Evolutionary conservation across 176 grass and related monocot species (phyloP), one percentile per base, ranked within the genome.

Genomic region (Carex scoparia): DNA sequence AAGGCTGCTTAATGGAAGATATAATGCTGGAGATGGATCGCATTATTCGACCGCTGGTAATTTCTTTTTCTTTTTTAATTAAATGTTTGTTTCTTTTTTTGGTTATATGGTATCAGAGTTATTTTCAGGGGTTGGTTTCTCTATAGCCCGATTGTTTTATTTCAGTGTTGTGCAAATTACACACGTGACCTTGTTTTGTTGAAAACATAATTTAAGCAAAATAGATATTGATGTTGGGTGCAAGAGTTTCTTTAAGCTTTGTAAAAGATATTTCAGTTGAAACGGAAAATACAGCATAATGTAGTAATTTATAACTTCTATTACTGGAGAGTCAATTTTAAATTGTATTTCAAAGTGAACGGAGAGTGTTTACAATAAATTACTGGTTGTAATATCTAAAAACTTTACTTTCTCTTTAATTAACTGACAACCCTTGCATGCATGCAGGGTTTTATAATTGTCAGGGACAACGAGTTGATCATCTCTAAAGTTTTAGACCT

Each of bases 11-110:
- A 60, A 68, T 99, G 83, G 96, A 94, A 89, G 91, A 99, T 83
- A 92, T 99, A 79, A 89, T 99, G 90, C 84, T 95, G 82, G 93
- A 99, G 81, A 99, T 99, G 84, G 96, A 99, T 64, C 93, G 93
- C 55, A 92, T 95, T 48, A 89, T 88, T 84, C 89, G 93, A 10
- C 95, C 95, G 4, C 62, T 79, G 91, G 95, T 98, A 92, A 69
- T 84, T 82, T 46, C 40, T 23, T 23, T 23, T 23, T 31, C 75
- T 63, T 73, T 66, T 65, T 44, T 38, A 59, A 18, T 85, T 87
- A 84, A 55, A 51, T 79, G 38, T 12, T 79, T 76, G 48, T 86
- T 79, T 18, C 56, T 81, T 57, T 33, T 38, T 4, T 81, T 38
- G 28, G 16, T 74, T 75, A 56, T 59, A 57, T 62, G 3, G 60